Percentiles rank a stretch among this genome's conserved stretches.
Conservation (phyloP, 441 rosid genomes). For the Brassica hybrid region DNA sequence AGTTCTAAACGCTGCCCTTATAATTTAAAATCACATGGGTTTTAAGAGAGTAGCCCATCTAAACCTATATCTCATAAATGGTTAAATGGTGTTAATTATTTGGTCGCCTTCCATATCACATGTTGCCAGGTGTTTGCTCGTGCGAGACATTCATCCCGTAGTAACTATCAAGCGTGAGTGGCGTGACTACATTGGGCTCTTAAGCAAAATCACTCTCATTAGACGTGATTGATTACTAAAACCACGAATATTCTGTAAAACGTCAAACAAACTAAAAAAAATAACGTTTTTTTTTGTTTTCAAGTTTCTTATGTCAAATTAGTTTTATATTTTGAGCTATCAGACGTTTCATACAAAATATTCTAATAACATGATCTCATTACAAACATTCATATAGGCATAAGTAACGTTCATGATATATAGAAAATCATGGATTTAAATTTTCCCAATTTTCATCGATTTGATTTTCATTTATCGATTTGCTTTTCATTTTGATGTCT, state of each 20-base stretch:
- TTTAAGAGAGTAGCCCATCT: background rate
- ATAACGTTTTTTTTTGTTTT: too few relatives aligned
- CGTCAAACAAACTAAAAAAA: slow-evolving; percentile 10
- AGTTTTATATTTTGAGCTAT: slow-evolving; percentile 14
- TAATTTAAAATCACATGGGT: background rate
- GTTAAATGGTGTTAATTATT: background rate
- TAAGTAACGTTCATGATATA: background rate
- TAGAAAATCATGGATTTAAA: background rate
- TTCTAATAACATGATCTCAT: background rate
- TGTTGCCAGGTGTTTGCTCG: slow-evolving; percentile 11
- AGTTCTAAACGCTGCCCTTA: too few relatives aligned
- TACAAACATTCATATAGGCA: background rate
- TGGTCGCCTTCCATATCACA: background rate
- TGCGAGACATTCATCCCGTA: slow-evolving; percentile 21
- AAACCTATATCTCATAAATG: background rate
- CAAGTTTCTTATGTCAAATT: background rate
- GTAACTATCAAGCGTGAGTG: background rate
- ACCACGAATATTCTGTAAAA: slow-evolving; percentile 28
- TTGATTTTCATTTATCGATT: too few relatives aligned
- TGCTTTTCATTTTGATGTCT: background rate
- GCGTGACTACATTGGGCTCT: too few relatives aligned
- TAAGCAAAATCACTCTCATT: background rate
- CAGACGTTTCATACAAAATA: slow-evolving; percentile 24
- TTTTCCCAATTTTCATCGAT: background rate
- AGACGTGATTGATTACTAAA: slow-evolving; percentile 24